Percentiles rank a stretch among this genome's conserved stretches.
Conservation (phyloP, 169 alveolate species). For the Eimeria mitis region DNA sequence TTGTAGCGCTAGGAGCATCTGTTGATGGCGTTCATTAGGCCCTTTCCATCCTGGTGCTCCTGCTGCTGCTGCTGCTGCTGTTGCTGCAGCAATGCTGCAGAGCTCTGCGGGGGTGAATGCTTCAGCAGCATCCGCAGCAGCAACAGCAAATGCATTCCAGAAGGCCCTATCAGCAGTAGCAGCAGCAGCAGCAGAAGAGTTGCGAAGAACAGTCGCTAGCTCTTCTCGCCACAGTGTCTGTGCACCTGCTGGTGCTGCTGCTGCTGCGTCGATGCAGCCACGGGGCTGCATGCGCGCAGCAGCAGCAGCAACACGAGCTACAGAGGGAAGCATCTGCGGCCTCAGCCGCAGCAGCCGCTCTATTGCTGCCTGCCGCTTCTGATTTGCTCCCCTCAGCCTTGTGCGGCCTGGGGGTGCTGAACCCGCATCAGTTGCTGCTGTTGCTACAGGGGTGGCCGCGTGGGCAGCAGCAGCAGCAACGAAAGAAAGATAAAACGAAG, state of each 20-base stretch:
- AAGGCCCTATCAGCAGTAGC: slow-evolving; percentile 67
- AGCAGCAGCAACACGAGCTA: slow-evolving; percentile 62
- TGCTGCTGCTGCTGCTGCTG: slow-evolving; percentile 66
- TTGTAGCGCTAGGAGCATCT: slow-evolving; percentile 27
- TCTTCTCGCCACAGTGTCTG: slow-evolving; percentile 55
- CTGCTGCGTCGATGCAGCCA: slow-evolving; percentile 1
- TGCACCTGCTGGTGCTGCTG: neutral
- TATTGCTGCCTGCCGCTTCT: slow-evolving; percentile 60
- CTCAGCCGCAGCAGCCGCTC: slow-evolving; percentile 47
- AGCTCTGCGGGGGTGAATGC: slow-evolving; percentile 32
- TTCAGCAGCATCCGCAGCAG: slow-evolving; percentile 49
- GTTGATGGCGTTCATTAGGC: slow-evolving; percentile 37
- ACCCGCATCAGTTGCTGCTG: slow-evolving; percentile 62
- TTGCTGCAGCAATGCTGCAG: neutral
- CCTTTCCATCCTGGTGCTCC: slow-evolving; percentile 56
- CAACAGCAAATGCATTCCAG: slow-evolving; percentile 47
- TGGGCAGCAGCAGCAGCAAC: slow-evolving; percentile 68
- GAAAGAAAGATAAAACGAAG: slow-evolving; percentile 51
- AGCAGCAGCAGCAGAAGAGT: slow-evolving; percentile 63
- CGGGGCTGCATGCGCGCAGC: slow-evolving; percentile 70
- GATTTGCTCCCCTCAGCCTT: slow-evolving; percentile 38
- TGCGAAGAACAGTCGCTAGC: slow-evolving; percentile 11
- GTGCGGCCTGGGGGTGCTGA: slow-evolving; percentile 20
- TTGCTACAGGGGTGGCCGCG: slow-evolving; percentile 55
- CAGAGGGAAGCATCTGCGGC: slow-evolving; percentile 34